Percentiles rank a stretch among this genome's conserved stretches.
Conservation (phyloP, 768 basidiomycete genomes). For the Amanita muscaria region DNA sequence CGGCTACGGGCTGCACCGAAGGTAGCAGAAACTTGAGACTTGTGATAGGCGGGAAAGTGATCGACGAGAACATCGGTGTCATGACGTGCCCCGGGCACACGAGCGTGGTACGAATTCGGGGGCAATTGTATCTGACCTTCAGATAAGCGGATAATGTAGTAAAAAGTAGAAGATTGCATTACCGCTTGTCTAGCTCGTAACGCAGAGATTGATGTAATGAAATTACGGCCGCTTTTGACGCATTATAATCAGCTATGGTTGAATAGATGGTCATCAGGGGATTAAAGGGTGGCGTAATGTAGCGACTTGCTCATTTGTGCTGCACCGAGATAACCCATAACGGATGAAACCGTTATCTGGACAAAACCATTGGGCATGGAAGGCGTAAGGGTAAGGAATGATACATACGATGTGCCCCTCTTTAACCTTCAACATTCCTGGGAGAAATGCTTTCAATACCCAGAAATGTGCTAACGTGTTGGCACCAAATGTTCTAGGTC, state of each 20-base stretch:
- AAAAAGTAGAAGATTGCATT: constrained; percentile 8
- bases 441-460: constrained; percentile 89
- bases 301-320: constrained; percentile 60
- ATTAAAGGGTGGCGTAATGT: neutral
- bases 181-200: constrained; percentile 81
- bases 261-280: constrained; percentile 1
- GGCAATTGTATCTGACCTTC: constrained; percentile 52
- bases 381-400: neutral
- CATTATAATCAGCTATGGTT: constrained; percentile 71
- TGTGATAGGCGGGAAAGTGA: constrained; percentile 37
- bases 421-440: constrained; percentile 70
- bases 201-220: constrained; percentile 78
- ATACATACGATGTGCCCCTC: constrained; percentile 74
- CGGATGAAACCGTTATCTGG: constrained; percentile 73
- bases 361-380: neutral
- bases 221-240: constrained; percentile 86
- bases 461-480: constrained; percentile 89
- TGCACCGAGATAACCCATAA: constrained; percentile 60
- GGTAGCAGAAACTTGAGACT: constrained; percentile 72
- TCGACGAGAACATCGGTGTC: constrained; percentile 69
- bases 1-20: constrained; percentile 56
- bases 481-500: constrained; percentile 72
- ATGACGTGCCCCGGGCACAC: constrained; percentile 72
- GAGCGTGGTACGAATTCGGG: constrained; percentile 80
- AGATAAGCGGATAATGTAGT: constrained; percentile 7